Evolutionary conservation across 441 rosid genomes (phyloP).

Genomic region (Omphalea diandra): DNA sequence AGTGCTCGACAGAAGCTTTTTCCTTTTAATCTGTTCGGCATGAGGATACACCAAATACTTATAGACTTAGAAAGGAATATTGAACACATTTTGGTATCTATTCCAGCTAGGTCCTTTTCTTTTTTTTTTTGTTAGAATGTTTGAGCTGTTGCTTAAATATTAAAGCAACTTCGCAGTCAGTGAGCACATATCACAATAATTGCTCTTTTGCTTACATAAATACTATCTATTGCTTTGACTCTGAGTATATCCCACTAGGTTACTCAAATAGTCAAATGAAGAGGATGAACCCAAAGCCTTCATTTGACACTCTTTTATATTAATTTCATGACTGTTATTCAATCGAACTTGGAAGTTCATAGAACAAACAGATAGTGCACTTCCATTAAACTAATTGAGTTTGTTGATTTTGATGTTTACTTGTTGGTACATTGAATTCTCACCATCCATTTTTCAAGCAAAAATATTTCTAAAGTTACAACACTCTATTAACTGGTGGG

Average conservation of each 20-base stretch:
- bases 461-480: neutral
- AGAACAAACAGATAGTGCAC: neutral
- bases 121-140: neutral
- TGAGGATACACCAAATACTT: too few relatives aligned
- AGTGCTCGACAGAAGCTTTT: neutral
- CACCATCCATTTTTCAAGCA: neutral
- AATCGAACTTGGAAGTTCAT: neutral
- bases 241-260: too few relatives aligned
- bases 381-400: neutral
- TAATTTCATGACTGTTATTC: neutral
- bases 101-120: neutral
- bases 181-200: neutral
- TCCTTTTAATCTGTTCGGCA: too few relatives aligned
- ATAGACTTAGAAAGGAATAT: neutral
- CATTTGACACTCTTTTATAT: neutral
- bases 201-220: neutral
- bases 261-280: too few relatives aligned
- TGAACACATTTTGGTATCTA: neutral
- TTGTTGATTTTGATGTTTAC: too few relatives aligned
- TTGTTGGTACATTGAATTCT: neutral
- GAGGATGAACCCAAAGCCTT: neutral
- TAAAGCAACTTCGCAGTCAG: neutral
- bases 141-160: conserved; percentile 2
- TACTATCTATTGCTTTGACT: neutral
- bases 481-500: neutral